Evolutionary conservation across 176 grass and related monocot genomes (phyloP), one percentile per base, ranked within the genome.

Genomic region (Oryza glaberrima): DNA sequence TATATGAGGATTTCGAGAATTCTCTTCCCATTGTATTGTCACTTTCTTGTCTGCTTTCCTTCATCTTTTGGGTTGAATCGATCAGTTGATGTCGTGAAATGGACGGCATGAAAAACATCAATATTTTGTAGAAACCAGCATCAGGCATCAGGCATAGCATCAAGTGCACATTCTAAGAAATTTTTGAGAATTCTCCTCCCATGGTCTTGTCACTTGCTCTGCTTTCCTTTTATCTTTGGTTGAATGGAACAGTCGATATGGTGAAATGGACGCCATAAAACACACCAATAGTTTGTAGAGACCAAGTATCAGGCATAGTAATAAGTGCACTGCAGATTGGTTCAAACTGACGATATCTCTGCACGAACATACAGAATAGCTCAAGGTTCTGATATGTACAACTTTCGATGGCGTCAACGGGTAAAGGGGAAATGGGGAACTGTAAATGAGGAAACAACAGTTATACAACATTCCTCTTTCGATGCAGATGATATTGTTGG

Each of bases 361-460:
- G 9, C 61, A 85, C 11, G 41, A 72, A 30, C 17, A 71, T 40
- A 58, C 78, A 67, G 7, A 82, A 77, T 41, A 65, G 5, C 74
- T 41, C 73, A 60, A 82, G 34, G 20, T 28, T 34, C 22, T 3
- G 7, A 54, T 90, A 90, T 77, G 43, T 86, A 90, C 88, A 41
- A 90, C 30, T 30, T 35, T 71, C 49, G 19, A 49, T 9, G 10
- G 65, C 30, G 56, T 2, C 78, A 81, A 34, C 12, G 72, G 2
- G 22, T 16, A 28, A 7, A 45, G 6, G 56, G 7, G 23, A 36
- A 61, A 72, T 45, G 67, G 0, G 56, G 52, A 15, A 32, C 45
- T 51, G 17, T 61, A 72, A 78, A 9, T 3, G 69, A 78, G 51
- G 43, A 52, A 72, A 41, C 41, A 40, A 82, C 51, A 32, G 19